Evolutionary conservation across 805 yeast genomes (phyloP).

Genomic region (Candida peoriensis): DNA sequence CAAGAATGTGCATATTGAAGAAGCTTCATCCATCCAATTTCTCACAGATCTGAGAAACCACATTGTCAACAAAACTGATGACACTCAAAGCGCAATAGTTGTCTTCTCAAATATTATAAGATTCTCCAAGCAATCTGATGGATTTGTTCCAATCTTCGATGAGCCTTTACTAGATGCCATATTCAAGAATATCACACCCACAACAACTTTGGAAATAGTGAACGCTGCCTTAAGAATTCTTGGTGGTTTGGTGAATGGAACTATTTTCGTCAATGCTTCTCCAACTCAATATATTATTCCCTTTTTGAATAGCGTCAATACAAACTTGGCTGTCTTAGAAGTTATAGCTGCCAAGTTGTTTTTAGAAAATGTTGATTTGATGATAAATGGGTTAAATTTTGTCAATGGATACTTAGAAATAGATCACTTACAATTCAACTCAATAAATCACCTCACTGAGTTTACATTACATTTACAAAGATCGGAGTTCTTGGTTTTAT

Average conservation of each 20-base stretch:
- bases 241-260: conserved; percentile 17
- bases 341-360: conserved; percentile 15
- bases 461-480: conserved; percentile 43
- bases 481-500: conserved; percentile 39
- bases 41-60: conserved; percentile 31
- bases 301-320: conserved; percentile 14
- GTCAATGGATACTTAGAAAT: conserved; percentile 17
- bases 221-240: conserved; percentile 39
- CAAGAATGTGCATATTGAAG: conserved; percentile 15
- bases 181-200: conserved; percentile 35
- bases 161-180: conserved; percentile 35
- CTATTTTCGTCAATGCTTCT: conserved; percentile 15
- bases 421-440: conserved; percentile 16
- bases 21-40: conserved; percentile 15
- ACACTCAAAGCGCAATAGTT: conserved; percentile 46
- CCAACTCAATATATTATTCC: conserved; percentile 13
- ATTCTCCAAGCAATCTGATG: conserved; percentile 35
- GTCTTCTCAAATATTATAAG: conserved; percentile 50
- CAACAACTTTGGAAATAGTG: conserved; percentile 33
- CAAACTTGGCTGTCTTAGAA: conserved; percentile 13
- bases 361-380: conserved; percentile 20
- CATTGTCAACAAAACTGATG: conserved; percentile 41
- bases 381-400: conserved; percentile 16
- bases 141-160: conserved; percentile 33
- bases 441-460: conserved; percentile 30